A percentile compares a stretch with the other conserved stretches of the same genome.
Evolutionary conservation across 345 rosid genomes (phyloP).

Genomic region (Linum tenue): DNA sequence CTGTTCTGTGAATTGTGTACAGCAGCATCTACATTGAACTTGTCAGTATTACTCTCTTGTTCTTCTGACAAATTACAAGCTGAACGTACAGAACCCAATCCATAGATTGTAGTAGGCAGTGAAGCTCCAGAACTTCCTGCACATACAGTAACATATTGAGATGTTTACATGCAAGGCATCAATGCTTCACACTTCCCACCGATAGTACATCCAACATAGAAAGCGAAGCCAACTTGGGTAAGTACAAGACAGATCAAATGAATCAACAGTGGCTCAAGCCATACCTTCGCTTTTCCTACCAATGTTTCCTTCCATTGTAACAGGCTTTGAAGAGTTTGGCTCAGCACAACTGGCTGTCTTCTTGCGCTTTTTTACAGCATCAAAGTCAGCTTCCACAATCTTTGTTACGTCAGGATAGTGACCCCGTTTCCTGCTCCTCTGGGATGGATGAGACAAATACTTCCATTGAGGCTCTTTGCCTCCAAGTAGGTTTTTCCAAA

Average conservation of each 20-base stretch:
- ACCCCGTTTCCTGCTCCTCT: constrained; percentile 60
- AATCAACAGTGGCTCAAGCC: constrained; percentile 12
- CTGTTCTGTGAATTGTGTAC: constrained; percentile 44
- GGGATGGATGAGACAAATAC: constrained; percentile 42
- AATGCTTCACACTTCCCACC: neutral
- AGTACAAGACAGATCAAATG: neutral
- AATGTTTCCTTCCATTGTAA: constrained; percentile 17
- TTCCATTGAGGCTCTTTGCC: constrained; percentile 66
- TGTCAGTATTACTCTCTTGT: constrained; percentile 26
- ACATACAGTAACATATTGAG: constrained; percentile 12
- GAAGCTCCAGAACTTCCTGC: constrained; percentile 37
- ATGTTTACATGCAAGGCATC: neutral
- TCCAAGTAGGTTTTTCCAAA: constrained; percentile 65
- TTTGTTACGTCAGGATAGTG: constrained; percentile 25
- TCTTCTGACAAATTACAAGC: constrained; percentile 21
- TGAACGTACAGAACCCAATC: neutral
- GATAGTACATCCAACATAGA: neutral
- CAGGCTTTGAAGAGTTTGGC: constrained; percentile 20
- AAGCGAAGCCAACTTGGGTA: neutral
- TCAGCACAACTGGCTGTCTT: constrained; percentile 30
- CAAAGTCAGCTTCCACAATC: constrained; percentile 24
- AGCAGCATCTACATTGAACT: constrained; percentile 26
- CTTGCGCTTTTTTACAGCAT: constrained; percentile 45
- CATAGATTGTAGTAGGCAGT: constrained; percentile 19
- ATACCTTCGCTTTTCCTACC: constrained; percentile 38